Evolutionary conservation across 805 yeast species (phyloP), one percentile per base, ranked within the genome.

Genomic region (Ascoidea rubescens): DNA sequence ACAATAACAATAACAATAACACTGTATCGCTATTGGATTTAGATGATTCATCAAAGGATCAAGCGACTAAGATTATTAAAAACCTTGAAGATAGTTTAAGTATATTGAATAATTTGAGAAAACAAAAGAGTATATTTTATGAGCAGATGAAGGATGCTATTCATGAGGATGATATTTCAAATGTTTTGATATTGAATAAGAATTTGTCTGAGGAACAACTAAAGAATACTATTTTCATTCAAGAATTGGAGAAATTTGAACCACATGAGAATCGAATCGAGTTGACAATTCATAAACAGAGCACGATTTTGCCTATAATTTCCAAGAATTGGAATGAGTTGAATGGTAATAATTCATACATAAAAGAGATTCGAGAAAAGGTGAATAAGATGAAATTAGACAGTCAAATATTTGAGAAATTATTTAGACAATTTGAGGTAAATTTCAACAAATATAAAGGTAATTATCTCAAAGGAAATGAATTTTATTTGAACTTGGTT

Each of bases 101-200:
- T 49, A 82, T 81, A 52, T 71, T 91, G 60, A 77, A 77, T 53
- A 71, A 77, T 47, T 62, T 88, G 53, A 80, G 80, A 58, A 69
- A 75, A 37, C 93, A 86, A 62, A 78, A 95, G 48, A 64, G 69
- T 5, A 71, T 78, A 45, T 72, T 83, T 1, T 69, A 86, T 43
- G 72, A 72, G 1, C 87, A 81, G 50, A 71, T 91, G 60, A 88
- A 88, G 61, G 73, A 71, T 5, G 76, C 77, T 49, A 80, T 86
- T 42, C 93, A 82, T 59, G 72, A 74, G 12, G 98, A 91, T 66
- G 97, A 91, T 62, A 87, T 89, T 50, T 83, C 96, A 0, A 81
- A 83, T 51, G 70, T 82, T 10, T 71, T 91, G 37, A 76, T 91
- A 6, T 69, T 82, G 57, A 83, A 86, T 62, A 79, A 77, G 55